A percentile compares a stretch with the other conserved stretches of the same genome.
Conservation (phyloP, 2,329 filamentous ascomycete species). For the Leptographium radiaticola region DNA sequence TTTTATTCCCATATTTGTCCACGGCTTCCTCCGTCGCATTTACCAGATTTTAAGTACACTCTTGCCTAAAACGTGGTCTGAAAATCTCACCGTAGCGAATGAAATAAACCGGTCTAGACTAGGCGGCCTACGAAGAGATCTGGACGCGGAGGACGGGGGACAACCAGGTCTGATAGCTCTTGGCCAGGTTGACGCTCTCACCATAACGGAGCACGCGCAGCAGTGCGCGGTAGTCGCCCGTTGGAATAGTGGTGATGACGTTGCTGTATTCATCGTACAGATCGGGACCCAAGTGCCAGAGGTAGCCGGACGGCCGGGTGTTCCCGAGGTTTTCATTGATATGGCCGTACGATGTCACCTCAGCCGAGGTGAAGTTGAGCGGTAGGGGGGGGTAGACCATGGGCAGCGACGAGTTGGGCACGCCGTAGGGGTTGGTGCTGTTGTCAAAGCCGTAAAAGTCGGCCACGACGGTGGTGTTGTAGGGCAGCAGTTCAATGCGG, state of each 20-base stretch:
- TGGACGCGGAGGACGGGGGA: not conserved
- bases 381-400: not conserved
- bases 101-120: not conserved
- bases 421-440: not conserved
- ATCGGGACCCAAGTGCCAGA: not conserved
- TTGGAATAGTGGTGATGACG: not conserved
- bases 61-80: not conserved
- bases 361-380: not conserved
- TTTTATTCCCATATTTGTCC: not conserved
- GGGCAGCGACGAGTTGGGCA: not conserved
- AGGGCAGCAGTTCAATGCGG: not conserved
- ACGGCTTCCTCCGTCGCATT: not conserved
- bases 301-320: not conserved
- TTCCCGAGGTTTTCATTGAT: not conserved
- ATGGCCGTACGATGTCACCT: not conserved
- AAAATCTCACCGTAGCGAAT: not conserved
- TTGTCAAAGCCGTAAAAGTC: not conserved
- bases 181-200: not conserved
- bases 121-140: not conserved
- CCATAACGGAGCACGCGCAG: not conserved
- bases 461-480: not conserved
- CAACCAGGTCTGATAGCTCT: not conserved
- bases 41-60: not conserved
- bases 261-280: not conserved
- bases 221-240: not conserved